Percentiles rank a stretch among this genome's conserved stretches.
phyloP scores from a whole-genome alignment of 257 asterid species.

The Solanum ossicruentum region DNA sequence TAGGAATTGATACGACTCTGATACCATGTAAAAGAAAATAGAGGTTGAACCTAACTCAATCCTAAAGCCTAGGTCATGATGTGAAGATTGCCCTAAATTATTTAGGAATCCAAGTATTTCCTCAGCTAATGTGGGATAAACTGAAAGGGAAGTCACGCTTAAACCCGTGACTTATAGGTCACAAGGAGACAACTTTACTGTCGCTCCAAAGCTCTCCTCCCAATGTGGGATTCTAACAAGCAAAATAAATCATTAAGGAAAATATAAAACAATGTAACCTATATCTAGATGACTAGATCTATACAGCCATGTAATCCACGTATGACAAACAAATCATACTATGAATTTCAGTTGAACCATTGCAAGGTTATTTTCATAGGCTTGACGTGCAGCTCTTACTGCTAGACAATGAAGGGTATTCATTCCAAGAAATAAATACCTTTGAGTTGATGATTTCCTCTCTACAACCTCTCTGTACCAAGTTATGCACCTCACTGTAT shows the following conservation, averaged over 20 bases:
- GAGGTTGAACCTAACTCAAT: background rate
- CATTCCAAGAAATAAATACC: conserved; percentile 22
- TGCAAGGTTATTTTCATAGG: background rate
- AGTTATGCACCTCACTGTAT: conserved; percentile 36
- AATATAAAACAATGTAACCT: background rate
- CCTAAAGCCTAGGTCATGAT: background rate
- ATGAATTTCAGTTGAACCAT: background rate
- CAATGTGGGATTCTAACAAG: background rate
- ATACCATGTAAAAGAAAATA: background rate
- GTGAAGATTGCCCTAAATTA: background rate
- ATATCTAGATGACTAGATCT: background rate
- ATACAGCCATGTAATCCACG: background rate
- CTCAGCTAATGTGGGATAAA: background rate
- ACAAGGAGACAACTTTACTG: background rate
- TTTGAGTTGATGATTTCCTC: conserved; percentile 23
- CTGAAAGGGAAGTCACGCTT: background rate
- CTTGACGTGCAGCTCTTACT: background rate
- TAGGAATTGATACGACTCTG: background rate
- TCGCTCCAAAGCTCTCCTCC: background rate
- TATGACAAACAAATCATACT: background rate
- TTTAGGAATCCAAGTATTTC: background rate
- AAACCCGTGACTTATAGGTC: background rate
- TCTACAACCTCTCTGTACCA: conserved; percentile 20
- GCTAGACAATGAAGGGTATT: background rate
- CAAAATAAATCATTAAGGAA: background rate